Evolutionary conservation across 345 rosid species (phyloP).

Genomic region (Sapria himalayana): DNA sequence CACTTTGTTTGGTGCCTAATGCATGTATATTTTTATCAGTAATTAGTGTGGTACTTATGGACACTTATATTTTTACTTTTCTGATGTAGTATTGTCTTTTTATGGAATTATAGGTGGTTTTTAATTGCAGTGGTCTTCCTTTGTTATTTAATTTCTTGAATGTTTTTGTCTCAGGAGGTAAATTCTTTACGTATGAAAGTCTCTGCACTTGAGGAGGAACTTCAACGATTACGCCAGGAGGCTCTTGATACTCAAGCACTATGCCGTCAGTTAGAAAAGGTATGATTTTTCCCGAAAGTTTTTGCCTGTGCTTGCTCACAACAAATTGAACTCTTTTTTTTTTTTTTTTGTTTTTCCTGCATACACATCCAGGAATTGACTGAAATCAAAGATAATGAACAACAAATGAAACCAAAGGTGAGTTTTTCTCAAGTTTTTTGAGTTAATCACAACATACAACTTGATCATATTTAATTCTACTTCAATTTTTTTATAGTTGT

Average conservation of each 20-base stretch:
- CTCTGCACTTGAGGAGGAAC: conserved; percentile 55
- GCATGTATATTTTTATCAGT: too few species aligned
- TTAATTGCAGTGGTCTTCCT: too few species aligned
- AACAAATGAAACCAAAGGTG: conserved; percentile 85
- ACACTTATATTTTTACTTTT: too few species aligned
- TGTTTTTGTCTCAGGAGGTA: too few species aligned
- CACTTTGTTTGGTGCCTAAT: too few species aligned
- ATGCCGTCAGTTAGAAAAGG: conserved; percentile 54
- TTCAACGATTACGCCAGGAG: conserved; percentile 53
- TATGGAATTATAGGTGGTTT: too few species aligned
- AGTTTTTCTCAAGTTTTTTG: conserved; percentile 4
- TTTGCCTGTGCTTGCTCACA: conserved; percentile 1
- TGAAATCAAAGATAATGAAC: conserved; percentile 63
- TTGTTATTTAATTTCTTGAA: too few species aligned
- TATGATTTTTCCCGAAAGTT: conserved; percentile 10
- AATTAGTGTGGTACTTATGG: too few species aligned
- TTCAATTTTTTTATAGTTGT: too few species aligned
- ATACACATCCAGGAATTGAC: conserved; percentile 51
- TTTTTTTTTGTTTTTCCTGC: conserved; percentile 5
- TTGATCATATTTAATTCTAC: too few species aligned
- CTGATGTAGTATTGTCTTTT: too few species aligned
- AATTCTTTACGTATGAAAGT: conserved; percentile 44
- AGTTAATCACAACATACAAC: neutral
- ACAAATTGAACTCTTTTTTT: neutral
- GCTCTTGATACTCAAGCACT: conserved; percentile 34